Evolutionary conservation across 108 stramenopile genomes (phyloP).

Genomic region (Fragilaria radians): DNA sequence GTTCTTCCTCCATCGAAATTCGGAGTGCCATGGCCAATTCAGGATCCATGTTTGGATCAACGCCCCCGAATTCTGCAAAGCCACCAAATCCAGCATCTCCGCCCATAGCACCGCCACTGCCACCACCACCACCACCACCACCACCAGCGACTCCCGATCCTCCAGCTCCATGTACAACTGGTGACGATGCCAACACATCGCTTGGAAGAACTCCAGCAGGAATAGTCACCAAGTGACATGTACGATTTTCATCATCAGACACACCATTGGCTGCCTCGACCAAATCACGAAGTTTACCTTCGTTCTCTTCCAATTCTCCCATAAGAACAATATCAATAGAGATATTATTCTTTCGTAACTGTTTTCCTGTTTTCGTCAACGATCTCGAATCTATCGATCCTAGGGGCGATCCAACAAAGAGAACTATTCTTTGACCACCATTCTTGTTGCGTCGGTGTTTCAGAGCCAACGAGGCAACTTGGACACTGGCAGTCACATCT

Average conservation of each 20-base stretch:
- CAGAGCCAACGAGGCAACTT: constrained; percentile 92
- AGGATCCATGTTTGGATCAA: constrained; percentile 98
- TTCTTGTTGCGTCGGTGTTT: constrained; percentile 98
- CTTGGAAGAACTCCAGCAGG: constrained; percentile 91
- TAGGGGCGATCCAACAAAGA: constrained; percentile 89
- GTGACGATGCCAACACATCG: constrained; percentile 85
- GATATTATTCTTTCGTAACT: constrained; percentile 94
- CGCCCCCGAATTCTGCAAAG: constrained; percentile 88
- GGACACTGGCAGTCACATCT: constrained; percentile 80
- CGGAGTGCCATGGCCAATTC: constrained; percentile 98
- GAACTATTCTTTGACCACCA: constrained; percentile 90
- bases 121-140: constrained; percentile 37
- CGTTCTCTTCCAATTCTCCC: constrained; percentile 89
- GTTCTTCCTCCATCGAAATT: constrained; percentile 97
- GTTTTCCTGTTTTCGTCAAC: constrained; percentile 76
- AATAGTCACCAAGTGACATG: constrained; percentile 91
- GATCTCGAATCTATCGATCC: constrained; percentile 32
- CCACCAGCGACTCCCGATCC: constrained; percentile 34
- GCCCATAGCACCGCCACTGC: constrained; percentile 35
- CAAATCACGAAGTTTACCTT: constrained; percentile 81
- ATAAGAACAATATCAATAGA: constrained; percentile 92
- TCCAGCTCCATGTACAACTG: constrained; percentile 76
- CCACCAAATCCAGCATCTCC: constrained; percentile 56
- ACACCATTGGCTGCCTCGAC: constrained; percentile 91
- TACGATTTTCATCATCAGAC: constrained; percentile 59